These are phyloP conservation scores for Setomelanomma holmii DNA, from an alignment of 2,329 filamentous ascomycete species.

Conservation along the genomic window DNA sequence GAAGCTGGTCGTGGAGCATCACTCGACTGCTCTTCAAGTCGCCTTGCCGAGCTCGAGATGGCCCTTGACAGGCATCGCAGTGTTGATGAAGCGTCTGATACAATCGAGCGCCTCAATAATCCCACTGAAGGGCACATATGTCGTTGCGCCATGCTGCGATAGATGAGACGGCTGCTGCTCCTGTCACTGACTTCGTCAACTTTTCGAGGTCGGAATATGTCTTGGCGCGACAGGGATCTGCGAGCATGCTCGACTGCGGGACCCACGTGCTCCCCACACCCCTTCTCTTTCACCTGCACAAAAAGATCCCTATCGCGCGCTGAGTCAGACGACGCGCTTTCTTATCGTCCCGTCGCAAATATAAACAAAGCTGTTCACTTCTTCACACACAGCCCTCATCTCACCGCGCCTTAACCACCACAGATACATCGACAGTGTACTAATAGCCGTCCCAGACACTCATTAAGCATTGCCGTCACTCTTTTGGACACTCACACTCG, in stretches of 20 bases:
- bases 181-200: constrained; percentile 24
- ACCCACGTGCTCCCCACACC: neutral
- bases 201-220: constrained; percentile 36
- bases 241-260: neutral
- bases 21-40: constrained; percentile 32
- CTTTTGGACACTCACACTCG: neutral
- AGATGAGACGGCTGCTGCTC: constrained; percentile 17
- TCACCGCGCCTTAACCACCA: neutral
- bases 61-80: constrained; percentile 29
- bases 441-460: constrained; percentile 5
- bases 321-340: neutral
- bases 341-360: neutral
- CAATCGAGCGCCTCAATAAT: constrained; percentile 31
- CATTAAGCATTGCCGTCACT: neutral
- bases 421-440: neutral
- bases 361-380: constrained; percentile 4
- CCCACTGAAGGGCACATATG: constrained; percentile 45
- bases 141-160: constrained; percentile 44
- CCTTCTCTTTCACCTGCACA: neutral
- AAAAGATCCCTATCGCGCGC: constrained; percentile 3
- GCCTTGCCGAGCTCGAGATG: constrained; percentile 34
- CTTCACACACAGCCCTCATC: neutral
- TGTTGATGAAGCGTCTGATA: constrained; percentile 23
- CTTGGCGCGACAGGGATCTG: constrained; percentile 38
- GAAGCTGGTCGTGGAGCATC: constrained; percentile 20